Conservation (phyloP, 2,329 filamentous ascomycete species). For the Cytospora piceicola region DNA sequence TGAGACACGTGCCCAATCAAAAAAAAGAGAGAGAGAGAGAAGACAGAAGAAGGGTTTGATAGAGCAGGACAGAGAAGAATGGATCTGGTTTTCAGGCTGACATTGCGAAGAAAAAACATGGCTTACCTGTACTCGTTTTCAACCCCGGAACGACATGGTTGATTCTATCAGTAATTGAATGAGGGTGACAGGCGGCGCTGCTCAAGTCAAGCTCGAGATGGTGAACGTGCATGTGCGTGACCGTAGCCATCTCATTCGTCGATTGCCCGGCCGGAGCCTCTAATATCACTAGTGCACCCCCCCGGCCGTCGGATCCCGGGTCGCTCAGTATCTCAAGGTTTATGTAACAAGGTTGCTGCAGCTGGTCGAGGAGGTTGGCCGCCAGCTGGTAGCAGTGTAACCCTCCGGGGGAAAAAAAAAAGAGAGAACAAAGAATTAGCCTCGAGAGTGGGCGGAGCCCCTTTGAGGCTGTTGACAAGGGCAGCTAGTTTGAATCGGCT, state of each 20-base stretch:
- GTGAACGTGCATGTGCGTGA: slow-evolving; percentile 24
- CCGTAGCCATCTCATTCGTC: slow-evolving; percentile 29
- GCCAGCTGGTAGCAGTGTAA: slow-evolving; percentile 27
- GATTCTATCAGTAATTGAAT: slow-evolving; percentile 57
- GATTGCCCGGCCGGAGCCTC: slow-evolving; percentile 2
- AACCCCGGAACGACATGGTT: slow-evolving; percentile 59
- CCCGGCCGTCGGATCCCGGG: slow-evolving; percentile 13
- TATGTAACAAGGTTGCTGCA: background rate
- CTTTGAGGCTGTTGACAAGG: background rate
- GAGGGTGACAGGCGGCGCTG: slow-evolving; percentile 45
- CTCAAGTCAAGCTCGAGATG: slow-evolving; percentile 53
- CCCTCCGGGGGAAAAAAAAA: slow-evolving; percentile 16
- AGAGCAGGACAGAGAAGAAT: background rate
- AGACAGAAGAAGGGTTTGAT: too few relatives aligned
- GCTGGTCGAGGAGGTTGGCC: slow-evolving; percentile 5
- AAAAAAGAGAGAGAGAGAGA: background rate
- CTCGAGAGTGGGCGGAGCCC: background rate
- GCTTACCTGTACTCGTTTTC: slow-evolving; percentile 64
- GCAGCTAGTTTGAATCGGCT: background rate
- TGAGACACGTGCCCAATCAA: slow-evolving; percentile 28
- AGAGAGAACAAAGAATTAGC: background rate
- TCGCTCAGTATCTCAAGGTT: background rate
- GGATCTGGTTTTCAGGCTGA: slow-evolving; percentile 3
- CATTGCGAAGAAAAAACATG: slow-evolving; percentile 29
- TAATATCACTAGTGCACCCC: slow-evolving; percentile 10